These are phyloP conservation scores for Nitzschia sp. DNA, from an alignment of 108 stramenopile genomes.

Conservation along the genomic window DNA sequence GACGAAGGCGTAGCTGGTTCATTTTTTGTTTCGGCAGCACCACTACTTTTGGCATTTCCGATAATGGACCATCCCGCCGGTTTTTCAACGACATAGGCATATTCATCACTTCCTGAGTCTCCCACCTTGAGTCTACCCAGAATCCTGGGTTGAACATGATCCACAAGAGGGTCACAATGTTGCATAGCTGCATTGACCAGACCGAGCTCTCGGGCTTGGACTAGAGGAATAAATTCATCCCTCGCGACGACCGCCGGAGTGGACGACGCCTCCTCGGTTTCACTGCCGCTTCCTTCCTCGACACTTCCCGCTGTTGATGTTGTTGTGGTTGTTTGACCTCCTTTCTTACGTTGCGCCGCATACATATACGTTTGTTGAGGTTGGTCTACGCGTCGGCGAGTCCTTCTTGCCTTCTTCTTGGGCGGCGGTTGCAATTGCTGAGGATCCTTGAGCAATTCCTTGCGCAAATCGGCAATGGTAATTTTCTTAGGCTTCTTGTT, in stretches of 20 bases:
- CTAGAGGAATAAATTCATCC: conserved; percentile 22
- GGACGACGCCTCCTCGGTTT: neutral
- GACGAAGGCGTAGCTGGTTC: neutral
- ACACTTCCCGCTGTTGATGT: neutral
- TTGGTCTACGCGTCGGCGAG: conserved; percentile 58
- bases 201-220: conserved; percentile 43
- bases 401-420: conserved; percentile 30
- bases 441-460: conserved; percentile 34
- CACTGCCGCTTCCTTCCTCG: conserved; percentile 12
- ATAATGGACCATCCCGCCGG: conserved; percentile 81
- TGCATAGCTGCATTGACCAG: conserved; percentile 48
- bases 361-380: conserved; percentile 75
- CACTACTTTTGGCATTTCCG: conserved; percentile 32
- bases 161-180: conserved; percentile 54
- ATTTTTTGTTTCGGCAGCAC: conserved; percentile 8
- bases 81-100: conserved; percentile 80
- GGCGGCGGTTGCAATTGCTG: neutral
- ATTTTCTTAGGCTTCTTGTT: conserved; percentile 22
- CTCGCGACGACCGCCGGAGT: conserved; percentile 7
- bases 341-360: conserved; percentile 45
- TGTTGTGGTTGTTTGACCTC: conserved; percentile 6
- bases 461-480: conserved; percentile 32
- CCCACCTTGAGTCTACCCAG: conserved; percentile 50
- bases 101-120: conserved; percentile 39
- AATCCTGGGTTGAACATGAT: conserved; percentile 49